phyloP scores from a whole-genome alignment of 345 rosid genomes.

The Sisymbrium altissimum region DNA sequence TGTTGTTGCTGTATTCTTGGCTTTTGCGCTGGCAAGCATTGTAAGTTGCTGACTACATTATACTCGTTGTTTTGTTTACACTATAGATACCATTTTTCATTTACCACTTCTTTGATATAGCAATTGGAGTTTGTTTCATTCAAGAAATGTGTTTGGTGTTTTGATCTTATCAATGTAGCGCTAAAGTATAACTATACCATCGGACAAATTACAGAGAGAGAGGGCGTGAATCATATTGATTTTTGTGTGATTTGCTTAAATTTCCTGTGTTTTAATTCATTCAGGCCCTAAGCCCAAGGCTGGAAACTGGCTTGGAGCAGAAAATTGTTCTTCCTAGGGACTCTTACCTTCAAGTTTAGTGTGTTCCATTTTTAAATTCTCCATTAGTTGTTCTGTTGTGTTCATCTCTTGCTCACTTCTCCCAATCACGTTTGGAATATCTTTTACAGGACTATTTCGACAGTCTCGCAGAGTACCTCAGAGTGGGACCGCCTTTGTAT shows the following conservation, averaged over 20 bases:
- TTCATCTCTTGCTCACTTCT: conserved; percentile 7
- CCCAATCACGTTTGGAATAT: conserved; percentile 6
- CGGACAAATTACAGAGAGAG: neutral
- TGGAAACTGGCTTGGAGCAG: conserved; percentile 94
- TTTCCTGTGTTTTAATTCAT: conserved; percentile 8
- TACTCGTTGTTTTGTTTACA: conserved; percentile 3
- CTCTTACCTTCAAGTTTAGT: conserved; percentile 91
- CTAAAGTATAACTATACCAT: neutral
- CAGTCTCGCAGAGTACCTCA: conserved; percentile 68
- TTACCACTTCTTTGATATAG: conserved; percentile 1
- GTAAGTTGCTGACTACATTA: conserved; percentile 49
- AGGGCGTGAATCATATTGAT: neutral
- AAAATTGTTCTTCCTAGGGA: conserved; percentile 94
- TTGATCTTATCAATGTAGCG: neutral
- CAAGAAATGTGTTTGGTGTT: no score
- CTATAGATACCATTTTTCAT: neutral
- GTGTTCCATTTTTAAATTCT: conserved; percentile 15
- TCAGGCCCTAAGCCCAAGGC: conserved; percentile 81
- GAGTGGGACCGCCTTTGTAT: conserved; percentile 93
- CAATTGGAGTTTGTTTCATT: no score
- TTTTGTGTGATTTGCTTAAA: conserved; percentile 3
- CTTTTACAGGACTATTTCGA: conserved; percentile 79
- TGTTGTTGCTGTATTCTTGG: conserved; percentile 71
- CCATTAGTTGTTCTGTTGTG: neutral
- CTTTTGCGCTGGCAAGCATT: conserved; percentile 69